A percentile compares a stretch with the other conserved stretches of the same genome.
Conservation (phyloP, 2,329 filamentous ascomycete genomes). For the Pezicula neosporulosa region DNA sequence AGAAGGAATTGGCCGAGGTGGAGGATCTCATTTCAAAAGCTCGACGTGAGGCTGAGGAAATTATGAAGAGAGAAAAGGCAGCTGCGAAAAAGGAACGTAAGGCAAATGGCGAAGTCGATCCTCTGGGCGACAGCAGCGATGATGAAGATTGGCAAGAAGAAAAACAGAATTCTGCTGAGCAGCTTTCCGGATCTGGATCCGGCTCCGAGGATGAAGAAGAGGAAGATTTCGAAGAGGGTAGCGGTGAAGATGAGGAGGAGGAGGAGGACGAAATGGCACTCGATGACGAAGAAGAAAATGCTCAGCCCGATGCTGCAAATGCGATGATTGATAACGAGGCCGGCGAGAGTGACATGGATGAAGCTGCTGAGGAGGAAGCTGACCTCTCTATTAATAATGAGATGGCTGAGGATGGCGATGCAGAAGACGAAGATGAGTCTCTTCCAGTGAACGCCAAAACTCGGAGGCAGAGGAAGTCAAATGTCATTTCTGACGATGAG, state of each 20-base stretch:
- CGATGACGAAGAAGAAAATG: conserved; percentile 47
- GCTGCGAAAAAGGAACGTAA: conserved; percentile 63
- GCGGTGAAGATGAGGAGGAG: conserved; percentile 18
- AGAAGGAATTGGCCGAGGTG: conserved; percentile 75
- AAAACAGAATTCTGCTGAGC: conserved; percentile 35
- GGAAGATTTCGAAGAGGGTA: conserved; percentile 31
- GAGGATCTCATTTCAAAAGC: conserved; percentile 88
- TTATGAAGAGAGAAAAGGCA: conserved; percentile 74
- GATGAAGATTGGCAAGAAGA: conserved; percentile 51
- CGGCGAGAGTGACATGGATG: conserved; percentile 36
- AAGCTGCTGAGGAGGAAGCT: conserved; percentile 25
- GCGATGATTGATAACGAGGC: conserved; percentile 27
- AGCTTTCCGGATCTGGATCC: conserved; percentile 34
- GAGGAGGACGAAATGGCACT: conserved; percentile 13
- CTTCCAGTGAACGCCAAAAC: conserved; percentile 8
- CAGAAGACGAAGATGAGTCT: conserved; percentile 18
- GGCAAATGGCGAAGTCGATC: conserved; percentile 36
- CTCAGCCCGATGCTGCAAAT: conserved; percentile 31
- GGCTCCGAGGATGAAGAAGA: conserved; percentile 33
- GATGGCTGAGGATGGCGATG: conserved; percentile 19
- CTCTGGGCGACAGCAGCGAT: conserved; percentile 49
- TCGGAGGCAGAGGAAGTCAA: conserved; percentile 19
- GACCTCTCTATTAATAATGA: conserved; percentile 27
- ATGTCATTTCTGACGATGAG: conserved; percentile 37
- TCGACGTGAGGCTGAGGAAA: conserved; percentile 72